Percentiles rank a stretch among this genome's conserved stretches.
Evolutionary conservation across 768 basidiomycete genomes (phyloP).

Genomic region (Boletus sp.): DNA sequence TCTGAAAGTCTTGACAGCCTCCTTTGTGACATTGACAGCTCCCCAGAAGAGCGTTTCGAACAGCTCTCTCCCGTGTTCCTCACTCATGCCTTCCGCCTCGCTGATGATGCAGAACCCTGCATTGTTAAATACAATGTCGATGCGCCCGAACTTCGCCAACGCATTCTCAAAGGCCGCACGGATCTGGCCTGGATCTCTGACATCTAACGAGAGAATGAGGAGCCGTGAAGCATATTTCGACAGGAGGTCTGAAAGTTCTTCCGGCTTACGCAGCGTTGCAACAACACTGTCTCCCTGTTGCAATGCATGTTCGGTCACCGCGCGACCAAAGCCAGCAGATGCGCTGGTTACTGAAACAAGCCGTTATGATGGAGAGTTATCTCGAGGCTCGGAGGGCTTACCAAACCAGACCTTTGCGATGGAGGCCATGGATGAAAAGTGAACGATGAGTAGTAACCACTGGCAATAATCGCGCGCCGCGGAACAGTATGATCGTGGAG

Average conservation of each 20-base stretch:
- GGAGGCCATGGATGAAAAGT: conserved; percentile 6
- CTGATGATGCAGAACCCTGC: conserved; percentile 33
- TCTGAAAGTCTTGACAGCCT: conserved; percentile 37
- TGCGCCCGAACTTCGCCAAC: conserved; percentile 36
- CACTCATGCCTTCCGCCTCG: conserved; percentile 40
- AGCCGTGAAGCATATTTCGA: conserved; percentile 32
- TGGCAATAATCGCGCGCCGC: no score
- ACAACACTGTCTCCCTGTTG: conserved; percentile 39
- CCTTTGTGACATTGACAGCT: conserved; percentile 30
- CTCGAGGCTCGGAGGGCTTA: conserved; percentile 1
- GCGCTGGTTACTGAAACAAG: conserved; percentile 39
- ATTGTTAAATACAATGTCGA: conserved; percentile 49
- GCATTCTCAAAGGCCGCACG: conserved; percentile 34
- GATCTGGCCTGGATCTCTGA: conserved; percentile 33
- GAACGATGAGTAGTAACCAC: no score
- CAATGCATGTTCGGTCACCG: conserved; percentile 35
- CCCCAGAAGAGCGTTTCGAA: conserved; percentile 45
- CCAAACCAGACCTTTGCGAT: conserved; percentile 24
- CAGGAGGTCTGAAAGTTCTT: conserved; percentile 29
- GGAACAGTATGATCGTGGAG: no score
- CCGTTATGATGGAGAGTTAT: background rate
- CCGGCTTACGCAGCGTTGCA: conserved; percentile 39
- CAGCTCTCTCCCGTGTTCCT: conserved; percentile 32
- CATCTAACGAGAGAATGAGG: conserved; percentile 41
- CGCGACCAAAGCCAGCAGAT: conserved; percentile 39